Evolutionary conservation across 2,329 filamentous ascomycete species (phyloP).

Genomic region (Scorias spongiosa): DNA sequence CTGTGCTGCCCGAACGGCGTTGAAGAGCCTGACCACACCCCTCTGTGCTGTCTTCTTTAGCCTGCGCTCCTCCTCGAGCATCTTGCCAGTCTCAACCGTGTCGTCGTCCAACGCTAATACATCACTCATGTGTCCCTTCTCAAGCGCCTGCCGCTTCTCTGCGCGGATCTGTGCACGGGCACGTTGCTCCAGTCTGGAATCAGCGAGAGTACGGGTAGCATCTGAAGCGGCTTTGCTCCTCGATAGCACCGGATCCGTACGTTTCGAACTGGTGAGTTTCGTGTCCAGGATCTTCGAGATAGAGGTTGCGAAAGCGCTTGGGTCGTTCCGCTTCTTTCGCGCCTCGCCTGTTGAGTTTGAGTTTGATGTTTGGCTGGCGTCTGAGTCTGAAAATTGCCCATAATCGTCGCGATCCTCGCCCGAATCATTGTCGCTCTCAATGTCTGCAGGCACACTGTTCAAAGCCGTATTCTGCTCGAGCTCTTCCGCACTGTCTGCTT

Average conservation of each 20-base stretch:
- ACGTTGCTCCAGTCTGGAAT: constrained; percentile 66
- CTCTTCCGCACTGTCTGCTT: constrained; percentile 29
- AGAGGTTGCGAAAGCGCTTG: constrained; percentile 76
- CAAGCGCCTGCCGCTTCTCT: constrained; percentile 62
- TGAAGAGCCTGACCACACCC: constrained; percentile 92
- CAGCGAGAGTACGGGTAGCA: constrained; percentile 55
- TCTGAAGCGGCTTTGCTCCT: constrained; percentile 62
- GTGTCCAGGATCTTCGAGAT: constrained; percentile 85
- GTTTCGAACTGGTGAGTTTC: constrained; percentile 68
- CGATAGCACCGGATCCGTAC: constrained; percentile 79
- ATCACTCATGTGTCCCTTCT: constrained; percentile 80
- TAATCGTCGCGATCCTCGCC: constrained; percentile 14
- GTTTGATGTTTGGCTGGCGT: constrained; percentile 25
- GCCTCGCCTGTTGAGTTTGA: constrained; percentile 20
- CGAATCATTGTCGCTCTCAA: constrained; percentile 22
- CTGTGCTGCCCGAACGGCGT: constrained; percentile 84
- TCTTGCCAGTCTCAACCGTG: constrained; percentile 32
- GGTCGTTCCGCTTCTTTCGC: constrained; percentile 81
- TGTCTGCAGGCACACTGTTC: constrained; percentile 4
- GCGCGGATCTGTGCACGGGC: constrained; percentile 65
- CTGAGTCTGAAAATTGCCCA: constrained; percentile 9
- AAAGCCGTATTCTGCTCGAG: constrained; percentile 17
- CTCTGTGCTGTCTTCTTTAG: constrained; percentile 79
- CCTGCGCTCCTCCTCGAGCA: constrained; percentile 58
- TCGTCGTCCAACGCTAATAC: constrained; percentile 52